Evolutionary conservation across 306 rosid species (phyloP), one percentile per base, ranked within the genome.

Genomic region (Cucumis cinereus): DNA sequence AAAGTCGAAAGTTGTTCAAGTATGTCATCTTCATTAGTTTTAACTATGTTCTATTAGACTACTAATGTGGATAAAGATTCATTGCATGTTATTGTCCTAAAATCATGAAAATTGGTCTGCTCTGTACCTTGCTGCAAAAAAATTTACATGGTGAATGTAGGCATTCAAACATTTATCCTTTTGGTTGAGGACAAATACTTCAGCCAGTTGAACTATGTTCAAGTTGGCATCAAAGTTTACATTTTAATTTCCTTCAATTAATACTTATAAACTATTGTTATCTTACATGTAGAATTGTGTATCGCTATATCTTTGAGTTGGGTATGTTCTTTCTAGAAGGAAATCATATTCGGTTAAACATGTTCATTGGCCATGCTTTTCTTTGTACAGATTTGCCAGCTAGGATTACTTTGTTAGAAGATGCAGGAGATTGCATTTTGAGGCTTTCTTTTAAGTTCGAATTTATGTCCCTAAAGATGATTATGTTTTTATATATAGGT

Each of bases 401-500:
- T 64, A 64, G 49, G 8, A 38, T 64, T 67, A 40, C n/a, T 67
- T 11, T 41, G 17, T 40, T 36, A 40, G 73, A 8, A 67, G 35
- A 54, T 20, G 73, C 7, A 38, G 41, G 13, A 67, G 8, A 67
- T 66, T 22, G 53, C 9, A 5, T 67, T 33, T 67, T 17, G 17
- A 19, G 15, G 50, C 43, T 64, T 64, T 20, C 22, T 41, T 58
- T 40, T 20, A 33, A 53, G 41, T 56, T 74, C 0, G 26, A 38
- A 40, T 13, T 30, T 38, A 49, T 47, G 30, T 30, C 4, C 19
- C 26, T 23, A 23, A 14, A 11, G 35, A 45, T 76, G 57, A 28
- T 61, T n/a, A 41, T 76, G 36, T 19, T 17, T 13, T 49, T 8
- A 23, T 77, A 10, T 66, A 15, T 82, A 95, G 99, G 98, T 82